phyloP scores from a whole-genome alignment of 1,284 basidiomycete species.

The Naganishia liquefaciens region DNA sequence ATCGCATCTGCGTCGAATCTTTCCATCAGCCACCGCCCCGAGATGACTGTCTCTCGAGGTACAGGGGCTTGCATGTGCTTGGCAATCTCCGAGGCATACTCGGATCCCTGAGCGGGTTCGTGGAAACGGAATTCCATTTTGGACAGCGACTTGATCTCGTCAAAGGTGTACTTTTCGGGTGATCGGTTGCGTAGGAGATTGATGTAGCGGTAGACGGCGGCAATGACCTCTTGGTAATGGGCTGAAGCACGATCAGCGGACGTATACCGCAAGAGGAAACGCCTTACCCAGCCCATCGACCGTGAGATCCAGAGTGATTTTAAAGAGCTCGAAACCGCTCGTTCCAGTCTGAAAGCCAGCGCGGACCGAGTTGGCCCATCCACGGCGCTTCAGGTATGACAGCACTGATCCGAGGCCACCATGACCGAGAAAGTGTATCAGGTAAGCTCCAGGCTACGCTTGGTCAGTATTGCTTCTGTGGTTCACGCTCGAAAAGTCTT shows the following conservation, averaged over 20 bases:
- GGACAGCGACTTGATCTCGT: constrained; percentile 74
- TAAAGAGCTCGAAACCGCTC: constrained; percentile 86
- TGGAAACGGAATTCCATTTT: constrained; percentile 81
- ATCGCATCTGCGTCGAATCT: constrained; percentile 75
- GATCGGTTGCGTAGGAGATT: constrained; percentile 71
- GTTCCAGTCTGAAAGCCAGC: constrained; percentile 69
- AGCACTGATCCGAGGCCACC: constrained; percentile 93
- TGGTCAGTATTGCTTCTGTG: neutral
- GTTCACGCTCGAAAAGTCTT: constrained; percentile 27
- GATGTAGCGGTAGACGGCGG: constrained; percentile 85
- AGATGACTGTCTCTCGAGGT: constrained; percentile 74
- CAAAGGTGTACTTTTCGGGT: constrained; percentile 74
- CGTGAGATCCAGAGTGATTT: constrained; percentile 78
- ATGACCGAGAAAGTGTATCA: constrained; percentile 89
- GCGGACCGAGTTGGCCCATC: constrained; percentile 82
- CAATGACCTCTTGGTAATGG: constrained; percentile 73
- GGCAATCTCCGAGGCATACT: constrained; percentile 76
- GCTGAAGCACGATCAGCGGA: constrained; percentile 54
- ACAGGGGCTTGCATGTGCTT: constrained; percentile 67
- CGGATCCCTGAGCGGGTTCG: constrained; percentile 76
- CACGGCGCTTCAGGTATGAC: constrained; percentile 86
- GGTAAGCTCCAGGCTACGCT: constrained; percentile 67
- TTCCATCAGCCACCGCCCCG: constrained; percentile 70
- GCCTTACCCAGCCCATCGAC: constrained; percentile 77
- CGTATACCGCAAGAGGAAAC: neutral